phyloP scores from a whole-genome alignment of 164 flowering plant genomes.

The Vitis labrusca region DNA sequence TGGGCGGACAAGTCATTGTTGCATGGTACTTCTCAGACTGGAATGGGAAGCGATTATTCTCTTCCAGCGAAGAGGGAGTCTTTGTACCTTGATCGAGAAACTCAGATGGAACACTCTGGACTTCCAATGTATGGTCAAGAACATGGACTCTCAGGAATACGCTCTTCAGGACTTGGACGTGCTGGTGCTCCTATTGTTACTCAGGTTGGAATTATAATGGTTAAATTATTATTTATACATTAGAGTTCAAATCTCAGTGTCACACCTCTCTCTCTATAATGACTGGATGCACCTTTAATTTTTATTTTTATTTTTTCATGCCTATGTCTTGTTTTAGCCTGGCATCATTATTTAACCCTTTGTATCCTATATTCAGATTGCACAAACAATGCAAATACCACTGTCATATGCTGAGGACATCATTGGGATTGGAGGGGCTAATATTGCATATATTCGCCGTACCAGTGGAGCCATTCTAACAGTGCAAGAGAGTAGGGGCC shows the following conservation, averaged over 20 bases:
- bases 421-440: constrained; percentile 85
- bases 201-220: constrained; percentile 47
- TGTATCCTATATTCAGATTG: constrained; percentile 38
- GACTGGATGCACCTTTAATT: neutral
- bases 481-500: constrained; percentile 79
- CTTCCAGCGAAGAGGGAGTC: constrained; percentile 56
- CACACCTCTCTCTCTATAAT: neutral
- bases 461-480: constrained; percentile 86
- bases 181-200: constrained; percentile 72
- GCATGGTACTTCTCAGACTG: constrained; percentile 42
- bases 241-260: neutral
- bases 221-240: neutral
- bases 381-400: constrained; percentile 95
- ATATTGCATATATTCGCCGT: constrained; percentile 83
- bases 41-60: constrained; percentile 48
- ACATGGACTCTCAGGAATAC: constrained; percentile 46
- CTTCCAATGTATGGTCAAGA: constrained; percentile 71
- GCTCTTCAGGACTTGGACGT: constrained; percentile 59
- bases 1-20: constrained; percentile 51
- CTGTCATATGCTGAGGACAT: constrained; percentile 88
- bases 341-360: neutral
- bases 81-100: constrained; percentile 59
- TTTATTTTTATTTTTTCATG: neutral
- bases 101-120: constrained; percentile 57
- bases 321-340: neutral